Conservation (phyloP, 2,329 filamentous ascomycete genomes). For the Escovopsis sp. region DNA sequence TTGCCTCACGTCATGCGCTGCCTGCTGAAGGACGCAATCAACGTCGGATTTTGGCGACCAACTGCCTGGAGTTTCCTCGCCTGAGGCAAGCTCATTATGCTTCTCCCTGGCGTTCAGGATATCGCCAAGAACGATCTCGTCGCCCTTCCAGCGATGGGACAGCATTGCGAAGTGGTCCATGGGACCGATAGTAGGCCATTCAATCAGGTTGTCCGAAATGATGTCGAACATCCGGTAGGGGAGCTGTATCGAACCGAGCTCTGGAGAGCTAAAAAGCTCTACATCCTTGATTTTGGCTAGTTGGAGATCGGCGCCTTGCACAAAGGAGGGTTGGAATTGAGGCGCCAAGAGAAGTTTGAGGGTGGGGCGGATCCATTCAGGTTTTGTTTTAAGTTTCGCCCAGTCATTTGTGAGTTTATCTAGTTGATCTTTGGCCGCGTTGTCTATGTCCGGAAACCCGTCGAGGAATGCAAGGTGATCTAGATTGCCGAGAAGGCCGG, state of each 20-base stretch:
- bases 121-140: slow-evolving; percentile 1
- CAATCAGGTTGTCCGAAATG: background rate
- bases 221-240: slow-evolving; percentile 5
- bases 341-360: slow-evolving; percentile 5
- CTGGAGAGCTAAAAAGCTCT: background rate
- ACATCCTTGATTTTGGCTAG: slow-evolving; percentile 2
- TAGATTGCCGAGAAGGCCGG: too few species aligned
- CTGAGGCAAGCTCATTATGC: slow-evolving; percentile 1
- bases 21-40: slow-evolving; percentile 2
- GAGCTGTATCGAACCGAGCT: background rate
- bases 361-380: slow-evolving; percentile 3
- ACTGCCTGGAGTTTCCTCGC: background rate
- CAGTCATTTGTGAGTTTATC: slow-evolving; percentile 4
- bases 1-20: background rate
- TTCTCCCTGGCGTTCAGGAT: slow-evolving; percentile 1
- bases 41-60: slow-evolving; percentile 2
- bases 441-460: too few species aligned
- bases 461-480: too few species aligned
- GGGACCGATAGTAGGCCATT: background rate
- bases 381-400: background rate
- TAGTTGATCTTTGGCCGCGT: too few species aligned
- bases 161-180: slow-evolving; percentile 4
- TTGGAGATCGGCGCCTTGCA: background rate
- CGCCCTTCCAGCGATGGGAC: slow-evolving; percentile 5
- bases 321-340: slow-evolving; percentile 2